Evolutionary conservation across 495 filamentous ascomycete species (phyloP).

Genomic region (Glutinoglossum americanum): DNA sequence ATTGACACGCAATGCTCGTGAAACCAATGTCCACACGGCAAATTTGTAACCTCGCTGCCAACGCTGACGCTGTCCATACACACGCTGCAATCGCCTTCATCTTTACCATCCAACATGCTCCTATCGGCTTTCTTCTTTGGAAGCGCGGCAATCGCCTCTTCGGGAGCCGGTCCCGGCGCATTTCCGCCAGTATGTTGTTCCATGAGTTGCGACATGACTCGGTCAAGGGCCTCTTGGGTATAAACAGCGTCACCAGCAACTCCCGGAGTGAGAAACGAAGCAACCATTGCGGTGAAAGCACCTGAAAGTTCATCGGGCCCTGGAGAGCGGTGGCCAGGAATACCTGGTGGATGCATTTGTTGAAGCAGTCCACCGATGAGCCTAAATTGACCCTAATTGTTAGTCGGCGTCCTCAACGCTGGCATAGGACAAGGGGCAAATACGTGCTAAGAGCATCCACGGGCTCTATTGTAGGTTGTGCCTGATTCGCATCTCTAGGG

Average conservation of each 20-base stretch:
- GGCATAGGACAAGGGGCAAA: slow-evolving; percentile 19
- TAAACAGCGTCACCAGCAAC: slow-evolving; percentile 72
- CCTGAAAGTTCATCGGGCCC: slow-evolving; percentile 17
- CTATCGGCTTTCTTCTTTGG: slow-evolving; percentile 44
- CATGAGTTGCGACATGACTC: slow-evolving; percentile 71
- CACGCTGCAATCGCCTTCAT: slow-evolving; percentile 68
- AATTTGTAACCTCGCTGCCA: slow-evolving; percentile 49
- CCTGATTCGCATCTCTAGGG: not conserved
- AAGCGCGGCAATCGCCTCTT: slow-evolving; percentile 47
- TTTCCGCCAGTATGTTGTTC: slow-evolving; percentile 54
- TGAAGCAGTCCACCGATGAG: slow-evolving; percentile 1
- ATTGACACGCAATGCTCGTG: slow-evolving; percentile 53
- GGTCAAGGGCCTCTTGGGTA: slow-evolving; percentile 74
- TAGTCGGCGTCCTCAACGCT: not conserved
- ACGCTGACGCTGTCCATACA: slow-evolving; percentile 74
- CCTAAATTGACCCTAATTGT: not conserved
- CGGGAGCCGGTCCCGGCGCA: slow-evolving; percentile 63
- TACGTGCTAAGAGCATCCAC: slow-evolving; percentile 2
- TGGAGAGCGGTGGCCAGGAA: slow-evolving; percentile 9
- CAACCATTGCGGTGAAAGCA: slow-evolving; percentile 20
- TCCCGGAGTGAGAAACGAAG: slow-evolving; percentile 33
- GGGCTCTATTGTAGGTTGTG: not conserved
- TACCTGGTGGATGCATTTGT: not conserved
- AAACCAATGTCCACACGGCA: slow-evolving; percentile 90
- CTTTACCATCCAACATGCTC: slow-evolving; percentile 38